Evolutionary conservation across 1,139 yeast genomes (phyloP).

Genomic region (Torulaspora globosa): DNA sequence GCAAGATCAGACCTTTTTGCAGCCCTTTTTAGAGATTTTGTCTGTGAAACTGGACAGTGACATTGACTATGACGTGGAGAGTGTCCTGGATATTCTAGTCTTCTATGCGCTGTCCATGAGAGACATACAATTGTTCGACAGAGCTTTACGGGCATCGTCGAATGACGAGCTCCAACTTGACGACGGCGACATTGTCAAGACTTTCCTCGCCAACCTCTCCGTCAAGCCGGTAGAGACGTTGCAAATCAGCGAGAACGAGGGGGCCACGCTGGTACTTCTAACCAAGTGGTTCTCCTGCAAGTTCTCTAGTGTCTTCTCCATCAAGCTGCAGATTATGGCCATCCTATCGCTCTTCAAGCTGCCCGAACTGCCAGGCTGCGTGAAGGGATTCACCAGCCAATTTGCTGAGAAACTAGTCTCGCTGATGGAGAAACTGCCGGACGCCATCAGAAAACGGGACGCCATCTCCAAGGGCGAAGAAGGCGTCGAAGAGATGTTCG

Average conservation of each 20-base stretch:
- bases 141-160: conserved; percentile 31
- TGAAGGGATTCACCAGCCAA: conserved; percentile 36
- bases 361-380: conserved; percentile 39
- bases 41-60: conserved; percentile 38
- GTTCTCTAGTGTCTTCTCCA: conserved; percentile 69
- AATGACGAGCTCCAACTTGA: conserved; percentile 34
- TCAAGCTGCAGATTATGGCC: conserved; percentile 69
- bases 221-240: conserved; percentile 60
- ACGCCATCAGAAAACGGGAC: conserved; percentile 63
- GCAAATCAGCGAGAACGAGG: conserved; percentile 46
- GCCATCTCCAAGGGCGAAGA: conserved; percentile 46
- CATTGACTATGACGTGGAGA: conserved; percentile 41
- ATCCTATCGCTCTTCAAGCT: conserved; percentile 47
- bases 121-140: conserved; percentile 38
- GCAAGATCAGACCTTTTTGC: conserved; percentile 42
- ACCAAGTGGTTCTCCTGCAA: conserved; percentile 61
- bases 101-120: conserved; percentile 35
- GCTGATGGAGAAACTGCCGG: conserved; percentile 60
- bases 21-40: conserved; percentile 31
- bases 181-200: conserved; percentile 47
- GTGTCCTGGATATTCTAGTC: conserved; percentile 40
- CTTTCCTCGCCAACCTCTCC: conserved; percentile 60
- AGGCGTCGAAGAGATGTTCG: conserved; percentile 38
- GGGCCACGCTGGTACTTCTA: conserved; percentile 50
- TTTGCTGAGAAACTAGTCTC: conserved; percentile 46